Percentiles rank a stretch among this genome's conserved stretches.
Evolutionary conservation across 2,329 filamentous ascomycete species (phyloP).

Genomic region (Alternaria brassicae): DNA sequence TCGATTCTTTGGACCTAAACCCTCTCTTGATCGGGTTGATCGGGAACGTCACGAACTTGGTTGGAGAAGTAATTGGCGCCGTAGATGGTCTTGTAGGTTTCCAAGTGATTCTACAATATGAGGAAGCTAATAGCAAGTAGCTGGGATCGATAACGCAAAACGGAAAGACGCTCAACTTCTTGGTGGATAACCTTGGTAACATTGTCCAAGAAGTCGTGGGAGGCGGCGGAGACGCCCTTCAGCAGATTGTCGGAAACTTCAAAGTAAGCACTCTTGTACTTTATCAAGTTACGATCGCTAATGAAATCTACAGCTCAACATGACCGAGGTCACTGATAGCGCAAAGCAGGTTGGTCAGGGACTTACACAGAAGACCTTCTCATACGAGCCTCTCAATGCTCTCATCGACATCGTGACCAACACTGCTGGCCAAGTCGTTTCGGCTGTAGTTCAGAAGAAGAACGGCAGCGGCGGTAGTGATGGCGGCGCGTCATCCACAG

Average conservation of each 20-base stretch:
- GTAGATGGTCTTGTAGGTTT: constrained; percentile 60
- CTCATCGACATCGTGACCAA: constrained; percentile 65
- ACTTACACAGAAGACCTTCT: constrained; percentile 60
- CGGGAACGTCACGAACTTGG: constrained; percentile 61
- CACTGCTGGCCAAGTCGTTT: constrained; percentile 62
- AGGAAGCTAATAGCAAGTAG: constrained; percentile 9
- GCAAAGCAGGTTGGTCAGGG: constrained; percentile 48
- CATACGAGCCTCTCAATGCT: constrained; percentile 58
- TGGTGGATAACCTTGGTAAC: constrained; percentile 68
- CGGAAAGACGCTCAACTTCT: constrained; percentile 61
- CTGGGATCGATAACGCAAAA: constrained; percentile 66
- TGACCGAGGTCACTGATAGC: constrained; percentile 59
- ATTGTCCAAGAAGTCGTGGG: constrained; percentile 67
- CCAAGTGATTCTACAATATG: background rate
- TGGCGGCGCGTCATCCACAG: constrained; percentile 13
- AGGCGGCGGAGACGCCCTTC: constrained; percentile 54
- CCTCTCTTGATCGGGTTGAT: constrained; percentile 65
- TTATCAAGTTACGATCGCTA: background rate
- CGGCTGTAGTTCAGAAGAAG: constrained; percentile 54
- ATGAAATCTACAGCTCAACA: constrained; percentile 53
- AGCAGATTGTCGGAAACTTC: constrained; percentile 65
- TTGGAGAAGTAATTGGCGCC: constrained; percentile 62
- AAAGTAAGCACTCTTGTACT: constrained; percentile 30
- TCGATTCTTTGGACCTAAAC: constrained; percentile 66
- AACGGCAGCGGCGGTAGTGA: constrained; percentile 27